Percentiles rank a stretch among this genome's conserved stretches.
Evolutionary conservation across 2,329 filamentous ascomycete species (phyloP).

Genomic region (Lecanosticta acicola): DNA sequence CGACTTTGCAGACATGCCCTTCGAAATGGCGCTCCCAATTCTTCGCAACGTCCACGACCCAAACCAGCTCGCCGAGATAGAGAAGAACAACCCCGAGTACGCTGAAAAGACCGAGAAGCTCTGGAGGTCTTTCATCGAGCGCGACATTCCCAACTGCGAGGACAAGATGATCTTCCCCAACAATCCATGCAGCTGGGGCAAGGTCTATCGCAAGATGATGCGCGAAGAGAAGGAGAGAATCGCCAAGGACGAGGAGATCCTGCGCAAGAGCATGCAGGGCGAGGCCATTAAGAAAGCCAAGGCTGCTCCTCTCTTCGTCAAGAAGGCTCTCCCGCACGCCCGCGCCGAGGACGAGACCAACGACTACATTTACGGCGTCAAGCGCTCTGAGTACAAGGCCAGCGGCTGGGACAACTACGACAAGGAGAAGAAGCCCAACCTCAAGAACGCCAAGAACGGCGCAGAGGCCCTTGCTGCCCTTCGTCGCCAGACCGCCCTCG

Average conservation of each 20-base stretch:
- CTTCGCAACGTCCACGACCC: conserved; percentile 67
- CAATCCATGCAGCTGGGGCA: conserved; percentile 67
- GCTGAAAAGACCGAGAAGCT: conserved; percentile 62
- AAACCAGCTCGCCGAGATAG: conserved; percentile 65
- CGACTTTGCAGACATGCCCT: conserved; percentile 67
- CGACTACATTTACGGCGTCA: conserved; percentile 16
- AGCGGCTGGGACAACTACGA: conserved; percentile 1
- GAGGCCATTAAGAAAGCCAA: conserved; percentile 54
- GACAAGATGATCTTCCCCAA: conserved; percentile 59
- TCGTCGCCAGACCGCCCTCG: conserved; percentile 16
- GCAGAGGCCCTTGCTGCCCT: conserved; percentile 20
- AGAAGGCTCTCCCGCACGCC: conserved; percentile 17
- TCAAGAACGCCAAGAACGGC: conserved; percentile 16
- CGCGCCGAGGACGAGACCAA: conserved; percentile 12
- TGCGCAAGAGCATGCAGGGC: conserved; percentile 53
- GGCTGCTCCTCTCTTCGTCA: conserved; percentile 40
- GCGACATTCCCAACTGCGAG: conserved; percentile 63
- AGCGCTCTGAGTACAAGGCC: not conserved
- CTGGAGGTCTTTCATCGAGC: conserved; percentile 73
- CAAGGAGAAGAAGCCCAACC: conserved; percentile 4
- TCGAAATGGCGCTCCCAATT: conserved; percentile 59
- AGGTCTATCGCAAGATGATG: conserved; percentile 58
- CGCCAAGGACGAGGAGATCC: conserved; percentile 28
- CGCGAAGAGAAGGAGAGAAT: conserved; percentile 36
- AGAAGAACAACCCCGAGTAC: conserved; percentile 71